Base-by-base conservation (phyloP, 2,329 filamentous ascomycete genomes). In the Talaromyces marneffei region DNA sequence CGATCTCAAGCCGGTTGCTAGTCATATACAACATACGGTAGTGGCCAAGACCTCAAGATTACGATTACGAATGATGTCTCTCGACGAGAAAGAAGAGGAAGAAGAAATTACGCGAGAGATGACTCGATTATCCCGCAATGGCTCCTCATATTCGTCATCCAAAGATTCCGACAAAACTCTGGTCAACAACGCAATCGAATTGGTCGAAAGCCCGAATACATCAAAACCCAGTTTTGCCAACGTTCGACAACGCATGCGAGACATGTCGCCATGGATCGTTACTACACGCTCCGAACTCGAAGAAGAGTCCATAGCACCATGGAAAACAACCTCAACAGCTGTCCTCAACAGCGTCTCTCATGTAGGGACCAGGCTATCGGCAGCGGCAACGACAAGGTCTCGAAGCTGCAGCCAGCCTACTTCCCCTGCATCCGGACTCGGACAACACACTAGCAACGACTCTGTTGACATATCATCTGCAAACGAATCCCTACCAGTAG, bases 1-100 rank as follows among this genome's bases (percentile, higher is more conserved):
- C 27, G 50, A 72, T 12, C 71, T 74, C 4, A 67, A 72, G 16
- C 74, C 73, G 1, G 72, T 75, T 48, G 72, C 72, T 23, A 72
- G 68, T 9, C 72, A 71, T 27, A 71, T 75, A 31, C 70, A 73
- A 44, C 70, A 69, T 9, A 70, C 70, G 1, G 60, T 74, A 3
- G 70, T 33, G 31, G 46, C 23, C 23, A 63, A 60, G 40, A 52
- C 40, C 12, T 60, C 61, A 3, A 23, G 31, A 39, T 29, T 62
- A 29, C 46, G 48, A 20, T 18, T 55, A 35, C 50, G 37, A 8
- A 61, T 44, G 39, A 57, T 53, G 48, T 6, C 54, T 16, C 5
- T 23, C 9, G 27, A 29, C 10, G 29, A 33, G 8, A 27, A 10
- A 9, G 57, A 35, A 33, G 50, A 50, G 52, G 27, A 40, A n/a